Conservation (phyloP, 2,329 filamentous ascomycete genomes). For the Colletotrichum theobromicola region DNA sequence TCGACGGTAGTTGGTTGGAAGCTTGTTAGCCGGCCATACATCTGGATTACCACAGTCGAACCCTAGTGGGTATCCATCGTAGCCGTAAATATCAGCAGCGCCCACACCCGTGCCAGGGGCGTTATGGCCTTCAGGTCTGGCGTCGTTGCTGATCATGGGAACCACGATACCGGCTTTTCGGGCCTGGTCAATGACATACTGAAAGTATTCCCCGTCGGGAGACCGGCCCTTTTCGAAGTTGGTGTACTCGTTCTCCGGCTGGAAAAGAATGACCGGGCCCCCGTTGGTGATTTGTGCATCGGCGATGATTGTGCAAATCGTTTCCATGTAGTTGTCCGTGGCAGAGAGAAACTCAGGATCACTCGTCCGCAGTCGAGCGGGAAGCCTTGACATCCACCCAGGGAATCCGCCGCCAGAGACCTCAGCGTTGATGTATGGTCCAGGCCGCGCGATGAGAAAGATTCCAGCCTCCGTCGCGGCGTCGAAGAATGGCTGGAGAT, state of each 20-base stretch:
- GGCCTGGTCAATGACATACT: conserved; percentile 72
- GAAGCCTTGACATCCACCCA: conserved; percentile 77
- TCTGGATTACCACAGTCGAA: conserved; percentile 64
- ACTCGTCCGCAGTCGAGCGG: conserved; percentile 67
- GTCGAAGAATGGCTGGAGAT: conserved; percentile 76
- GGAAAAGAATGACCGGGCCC: conserved; percentile 78
- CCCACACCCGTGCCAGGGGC: conserved; percentile 63
- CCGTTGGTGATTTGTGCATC: conserved; percentile 82
- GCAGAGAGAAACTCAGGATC: conserved; percentile 67
- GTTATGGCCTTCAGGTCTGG: conserved; percentile 62
- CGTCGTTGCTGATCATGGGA: conserved; percentile 79
- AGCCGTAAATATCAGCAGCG: conserved; percentile 40
- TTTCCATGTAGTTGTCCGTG: conserved; percentile 69
- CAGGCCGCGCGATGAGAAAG: conserved; percentile 75
- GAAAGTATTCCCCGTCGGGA: conserved; percentile 72
- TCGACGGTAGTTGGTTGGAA: conserved; percentile 51
- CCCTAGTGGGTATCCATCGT: conserved; percentile 67
- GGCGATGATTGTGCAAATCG: conserved; percentile 61
- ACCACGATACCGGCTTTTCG: conserved; percentile 73
- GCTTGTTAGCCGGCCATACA: conserved; percentile 30
- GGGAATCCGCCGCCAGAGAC: conserved; percentile 79
- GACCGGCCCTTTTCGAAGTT: conserved; percentile 42
- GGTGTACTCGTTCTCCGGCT: conserved; percentile 85
- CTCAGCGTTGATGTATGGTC: conserved; percentile 83
- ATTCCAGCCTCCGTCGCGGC: conserved; percentile 76